Evolutionary conservation across 306 rosid species (phyloP), one percentile per base, ranked within the genome.

Genomic region (Rosa rugosa): DNA sequence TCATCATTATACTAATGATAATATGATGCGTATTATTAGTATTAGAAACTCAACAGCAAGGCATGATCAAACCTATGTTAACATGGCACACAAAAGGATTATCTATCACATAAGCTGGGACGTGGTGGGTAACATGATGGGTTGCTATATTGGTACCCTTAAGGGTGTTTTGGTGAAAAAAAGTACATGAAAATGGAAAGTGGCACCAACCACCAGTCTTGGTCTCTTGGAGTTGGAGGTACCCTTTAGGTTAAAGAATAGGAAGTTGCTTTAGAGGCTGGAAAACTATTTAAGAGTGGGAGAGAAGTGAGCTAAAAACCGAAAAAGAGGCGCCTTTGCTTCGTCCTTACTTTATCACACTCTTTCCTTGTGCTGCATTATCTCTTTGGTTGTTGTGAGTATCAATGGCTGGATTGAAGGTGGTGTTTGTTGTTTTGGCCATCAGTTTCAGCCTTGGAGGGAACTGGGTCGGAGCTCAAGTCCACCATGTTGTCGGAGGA

Each of bases 401-500:
- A 38, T 25, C 49, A 90, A 90, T 90, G 89, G 72, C 46, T 46
- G 83, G 84, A 27, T 4, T 75, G 25, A 66, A 72, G 73, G 59
- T 40, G 22, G 64, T 80, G 72, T 27, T 72, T n/a, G 22, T 70
- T n/a, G 79, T 70, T 23, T 45, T 69, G 77, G 69, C 77, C 6
- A 3, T 73, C 18, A 50, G 80, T 42, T 47, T 36, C 69, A 71
- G 68, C 77, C 71, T 89, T 5, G 80, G 73, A 13, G 89, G 82
- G 47, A 76, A 75, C 45, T 72, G 79, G 75, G 85, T 79, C 20
- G 85, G 10, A 62, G 90, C 87, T 40, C 85, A 78, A 64, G 79
- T 87, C 70, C 91, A 88, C 81, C 98, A 93, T 77, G 91, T 93
- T 10, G 95, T 91, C 5, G 98, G 98, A 38, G 97, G 88, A 23